phyloP scores from a whole-genome alignment of 108 stramenopile genomes.

The Heterococcus sp. region DNA sequence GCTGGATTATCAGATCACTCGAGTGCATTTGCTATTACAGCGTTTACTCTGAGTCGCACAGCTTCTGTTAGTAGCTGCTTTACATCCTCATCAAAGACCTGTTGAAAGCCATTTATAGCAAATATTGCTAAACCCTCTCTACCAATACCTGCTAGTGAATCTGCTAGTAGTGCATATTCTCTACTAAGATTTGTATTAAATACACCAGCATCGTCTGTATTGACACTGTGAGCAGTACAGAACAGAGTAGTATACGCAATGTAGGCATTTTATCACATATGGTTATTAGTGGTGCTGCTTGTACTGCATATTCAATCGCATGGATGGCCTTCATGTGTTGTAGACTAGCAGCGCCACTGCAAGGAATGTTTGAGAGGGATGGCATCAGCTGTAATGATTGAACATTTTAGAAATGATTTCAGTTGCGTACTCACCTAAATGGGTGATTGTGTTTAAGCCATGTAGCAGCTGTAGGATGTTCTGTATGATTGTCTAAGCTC shows the following conservation, averaged over 20 bases:
- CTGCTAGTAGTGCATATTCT: slow-evolving; percentile 40
- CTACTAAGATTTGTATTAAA: slow-evolving; percentile 41
- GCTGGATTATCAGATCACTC: too few species aligned
- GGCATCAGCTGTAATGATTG: not conserved
- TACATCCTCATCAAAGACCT: too few species aligned
- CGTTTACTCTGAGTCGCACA: too few species aligned
- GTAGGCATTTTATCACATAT: not conserved
- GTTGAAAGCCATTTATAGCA: too few species aligned
- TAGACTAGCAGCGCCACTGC: not conserved
- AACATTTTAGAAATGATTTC: not conserved
- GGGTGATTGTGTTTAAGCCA: slow-evolving; percentile 12
- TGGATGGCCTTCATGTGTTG: not conserved
- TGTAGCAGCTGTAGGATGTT: slow-evolving; percentile 10
- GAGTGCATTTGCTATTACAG: too few species aligned
- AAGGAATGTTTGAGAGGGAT: not conserved
- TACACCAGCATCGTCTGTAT: slow-evolving; percentile 51
- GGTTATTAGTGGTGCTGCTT: not conserved
- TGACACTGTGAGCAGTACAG: slow-evolving; percentile 32
- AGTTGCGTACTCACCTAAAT: not conserved
- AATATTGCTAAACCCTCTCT: too few species aligned
- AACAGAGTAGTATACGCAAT: not conserved
- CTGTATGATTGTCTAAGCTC: slow-evolving; percentile 15
- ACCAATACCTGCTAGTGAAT: too few species aligned
- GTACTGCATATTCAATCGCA: not conserved
- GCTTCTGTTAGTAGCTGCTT: too few species aligned